These are phyloP conservation scores for Diplotaxis tenuifolia DNA, from an alignment of 345 rosid species.

Conservation along the genomic window DNA sequence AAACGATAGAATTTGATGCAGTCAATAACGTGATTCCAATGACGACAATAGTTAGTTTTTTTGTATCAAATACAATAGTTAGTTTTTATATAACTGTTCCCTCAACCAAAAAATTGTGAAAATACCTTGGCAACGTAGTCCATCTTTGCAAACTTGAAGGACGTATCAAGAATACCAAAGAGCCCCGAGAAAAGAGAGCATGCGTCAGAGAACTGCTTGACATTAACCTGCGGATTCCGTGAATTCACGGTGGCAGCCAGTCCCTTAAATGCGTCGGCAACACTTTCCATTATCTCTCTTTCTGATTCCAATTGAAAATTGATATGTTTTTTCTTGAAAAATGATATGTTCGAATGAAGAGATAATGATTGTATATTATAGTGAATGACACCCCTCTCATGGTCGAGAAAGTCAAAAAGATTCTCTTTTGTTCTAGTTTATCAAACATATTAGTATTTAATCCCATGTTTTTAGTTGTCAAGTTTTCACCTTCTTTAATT, in stretches of 20 bases:
- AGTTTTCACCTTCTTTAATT: neutral
- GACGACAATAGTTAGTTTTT: neutral
- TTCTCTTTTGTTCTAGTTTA: neutral
- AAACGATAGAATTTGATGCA: neutral
- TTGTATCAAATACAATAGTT: neutral
- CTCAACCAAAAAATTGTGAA: neutral
- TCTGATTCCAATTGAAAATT: neutral
- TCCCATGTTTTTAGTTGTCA: neutral
- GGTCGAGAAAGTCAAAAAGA: neutral
- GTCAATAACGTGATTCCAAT: neutral
- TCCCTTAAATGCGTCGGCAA: conserved; percentile 58
- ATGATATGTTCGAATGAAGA: neutral
- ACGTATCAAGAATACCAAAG: conserved; percentile 63
- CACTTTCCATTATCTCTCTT: conserved; percentile 35
- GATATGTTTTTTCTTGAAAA: no score
- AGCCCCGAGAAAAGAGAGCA: conserved; percentile 75
- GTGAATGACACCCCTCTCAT: neutral
- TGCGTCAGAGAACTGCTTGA: conserved; percentile 62
- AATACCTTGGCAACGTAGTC: conserved; percentile 75
- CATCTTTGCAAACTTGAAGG: conserved; percentile 80
- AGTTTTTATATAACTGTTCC: neutral
- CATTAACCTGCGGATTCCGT: conserved; percentile 39
- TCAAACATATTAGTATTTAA: neutral
- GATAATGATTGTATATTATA: neutral
- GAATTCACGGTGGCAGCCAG: conserved; percentile 46